Conservation (phyloP, 495 filamentous ascomycete genomes). For the Tricharina praecox region DNA sequence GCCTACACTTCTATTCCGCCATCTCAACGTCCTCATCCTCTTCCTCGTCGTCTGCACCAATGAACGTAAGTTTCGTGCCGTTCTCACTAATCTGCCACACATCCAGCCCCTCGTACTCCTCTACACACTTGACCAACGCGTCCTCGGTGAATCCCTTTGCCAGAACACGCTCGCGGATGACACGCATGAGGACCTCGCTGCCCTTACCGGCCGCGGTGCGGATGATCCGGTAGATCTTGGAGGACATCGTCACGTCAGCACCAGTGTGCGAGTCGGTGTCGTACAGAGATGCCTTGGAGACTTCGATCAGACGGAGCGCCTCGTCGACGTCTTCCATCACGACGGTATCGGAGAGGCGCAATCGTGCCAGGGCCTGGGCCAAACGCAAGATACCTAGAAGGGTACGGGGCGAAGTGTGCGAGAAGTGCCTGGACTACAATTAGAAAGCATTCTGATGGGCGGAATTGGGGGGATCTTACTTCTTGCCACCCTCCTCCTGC, state of each 20-base stretch:
- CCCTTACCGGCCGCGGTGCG: conserved; percentile 67
- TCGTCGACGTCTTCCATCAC: conserved; percentile 90
- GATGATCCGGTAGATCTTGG: conserved; percentile 86
- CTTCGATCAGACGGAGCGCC: conserved; percentile 74
- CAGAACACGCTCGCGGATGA: conserved; percentile 74
- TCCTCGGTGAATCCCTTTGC: conserved; percentile 94
- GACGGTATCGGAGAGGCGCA: conserved; percentile 69
- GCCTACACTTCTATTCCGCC: no score
- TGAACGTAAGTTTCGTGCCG: conserved; percentile 71
- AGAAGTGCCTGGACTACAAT: conserved; percentile 43
- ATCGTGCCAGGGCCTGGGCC: conserved; percentile 83
- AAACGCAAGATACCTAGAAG: conserved; percentile 83
- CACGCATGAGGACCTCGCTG: conserved; percentile 68
- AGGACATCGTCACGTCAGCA: conserved; percentile 61
- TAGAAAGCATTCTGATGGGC: not conserved
- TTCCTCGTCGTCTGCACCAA: conserved; percentile 29
- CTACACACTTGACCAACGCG: conserved; percentile 67
- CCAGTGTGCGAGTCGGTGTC: conserved; percentile 43
- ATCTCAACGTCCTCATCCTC: conserved; percentile 41
- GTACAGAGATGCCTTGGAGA: conserved; percentile 73
- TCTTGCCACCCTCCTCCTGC: conserved; percentile 68
- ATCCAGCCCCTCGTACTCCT: conserved; percentile 74
- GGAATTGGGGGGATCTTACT: conserved; percentile 21
- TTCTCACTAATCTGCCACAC: conserved; percentile 92
- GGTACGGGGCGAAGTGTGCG: conserved; percentile 82